Evolutionary conservation across 345 rosid genomes (phyloP).

Genomic region (Hibiscus trionum): DNA sequence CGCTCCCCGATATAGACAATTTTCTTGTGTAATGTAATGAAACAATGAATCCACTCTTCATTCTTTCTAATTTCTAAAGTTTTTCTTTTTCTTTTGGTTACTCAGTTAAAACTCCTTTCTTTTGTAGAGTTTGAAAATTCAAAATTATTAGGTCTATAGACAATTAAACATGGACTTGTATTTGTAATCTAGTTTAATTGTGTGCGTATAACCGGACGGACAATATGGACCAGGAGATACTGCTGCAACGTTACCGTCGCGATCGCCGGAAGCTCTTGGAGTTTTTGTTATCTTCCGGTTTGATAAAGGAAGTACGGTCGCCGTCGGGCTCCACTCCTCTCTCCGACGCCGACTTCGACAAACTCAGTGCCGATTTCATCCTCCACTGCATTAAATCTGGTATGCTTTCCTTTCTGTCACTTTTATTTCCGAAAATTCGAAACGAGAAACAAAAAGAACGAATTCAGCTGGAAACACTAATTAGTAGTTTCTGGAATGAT

Average conservation of each 20-base stretch:
- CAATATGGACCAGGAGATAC: constrained; percentile 28
- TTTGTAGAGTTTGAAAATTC: background rate
- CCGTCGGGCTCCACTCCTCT: constrained; percentile 40
- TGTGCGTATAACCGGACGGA: background rate
- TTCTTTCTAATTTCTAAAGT: background rate
- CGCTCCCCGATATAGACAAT: constrained; percentile 15
- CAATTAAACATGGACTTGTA: background rate
- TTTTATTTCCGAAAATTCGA: constrained; percentile 11
- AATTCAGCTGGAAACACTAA: background rate
- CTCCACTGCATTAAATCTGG: constrained; percentile 67
- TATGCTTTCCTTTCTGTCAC: constrained; percentile 10
- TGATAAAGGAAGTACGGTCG: constrained; percentile 47
- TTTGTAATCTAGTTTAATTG: background rate
- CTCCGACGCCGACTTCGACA: constrained; percentile 51
- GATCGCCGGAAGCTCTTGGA: constrained; percentile 89
- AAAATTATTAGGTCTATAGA: background rate
- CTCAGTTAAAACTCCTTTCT: background rate
- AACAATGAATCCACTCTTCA: background rate
- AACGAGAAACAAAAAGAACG: background rate
- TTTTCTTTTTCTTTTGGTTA: background rate
- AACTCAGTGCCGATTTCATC: constrained; percentile 67
- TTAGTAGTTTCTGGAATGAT: background rate
- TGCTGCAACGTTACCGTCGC: constrained; percentile 57
- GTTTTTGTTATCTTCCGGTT: constrained; percentile 59
- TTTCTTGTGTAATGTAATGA: background rate